Evolutionary conservation across 805 yeast genomes (phyloP).

Genomic region (Sugiyamaella qingdaonensis): DNA sequence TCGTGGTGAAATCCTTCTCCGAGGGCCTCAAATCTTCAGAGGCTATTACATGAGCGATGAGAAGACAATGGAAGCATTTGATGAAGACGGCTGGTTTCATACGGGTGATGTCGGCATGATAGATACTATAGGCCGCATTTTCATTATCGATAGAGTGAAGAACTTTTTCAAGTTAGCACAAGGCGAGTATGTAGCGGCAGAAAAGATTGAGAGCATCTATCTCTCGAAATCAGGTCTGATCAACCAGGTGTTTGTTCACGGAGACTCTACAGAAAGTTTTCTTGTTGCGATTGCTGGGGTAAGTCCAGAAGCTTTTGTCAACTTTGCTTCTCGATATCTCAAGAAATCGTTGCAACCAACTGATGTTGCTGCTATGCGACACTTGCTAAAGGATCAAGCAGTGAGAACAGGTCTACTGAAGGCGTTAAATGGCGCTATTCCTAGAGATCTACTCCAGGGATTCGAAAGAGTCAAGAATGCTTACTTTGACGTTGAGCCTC

Average conservation of each 20-base stretch:
- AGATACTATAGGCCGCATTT: constrained; percentile 49
- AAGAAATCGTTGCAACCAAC: constrained; percentile 29
- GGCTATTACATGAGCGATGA: constrained; percentile 54
- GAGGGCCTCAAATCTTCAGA: constrained; percentile 61
- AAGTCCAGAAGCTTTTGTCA: constrained; percentile 44
- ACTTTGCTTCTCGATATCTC: constrained; percentile 27
- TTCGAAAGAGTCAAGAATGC: constrained; percentile 61
- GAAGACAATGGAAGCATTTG: constrained; percentile 51
- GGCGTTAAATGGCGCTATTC: constrained; percentile 38
- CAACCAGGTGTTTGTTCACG: constrained; percentile 57
- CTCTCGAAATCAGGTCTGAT: constrained; percentile 48
- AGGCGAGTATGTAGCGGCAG: constrained; percentile 72
- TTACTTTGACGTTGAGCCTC: constrained; percentile 51
- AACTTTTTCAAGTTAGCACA: constrained; percentile 69
- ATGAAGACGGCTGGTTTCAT: constrained; percentile 58
- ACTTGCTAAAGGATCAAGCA: constrained; percentile 33
- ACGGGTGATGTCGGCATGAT: constrained; percentile 64
- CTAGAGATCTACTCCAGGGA: constrained; percentile 46
- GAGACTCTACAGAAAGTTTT: constrained; percentile 53
- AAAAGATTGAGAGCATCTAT: constrained; percentile 64
- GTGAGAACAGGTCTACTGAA: constrained; percentile 37
- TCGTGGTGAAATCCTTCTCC: constrained; percentile 56
- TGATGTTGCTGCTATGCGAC: constrained; percentile 30
- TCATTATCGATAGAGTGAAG: constrained; percentile 69
- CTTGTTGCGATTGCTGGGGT: constrained; percentile 62